A percentile compares a stretch with the other conserved stretches of the same genome.
phyloP scores from a whole-genome alignment of 768 basidiomycete genomes.

The Collybia sordida region DNA sequence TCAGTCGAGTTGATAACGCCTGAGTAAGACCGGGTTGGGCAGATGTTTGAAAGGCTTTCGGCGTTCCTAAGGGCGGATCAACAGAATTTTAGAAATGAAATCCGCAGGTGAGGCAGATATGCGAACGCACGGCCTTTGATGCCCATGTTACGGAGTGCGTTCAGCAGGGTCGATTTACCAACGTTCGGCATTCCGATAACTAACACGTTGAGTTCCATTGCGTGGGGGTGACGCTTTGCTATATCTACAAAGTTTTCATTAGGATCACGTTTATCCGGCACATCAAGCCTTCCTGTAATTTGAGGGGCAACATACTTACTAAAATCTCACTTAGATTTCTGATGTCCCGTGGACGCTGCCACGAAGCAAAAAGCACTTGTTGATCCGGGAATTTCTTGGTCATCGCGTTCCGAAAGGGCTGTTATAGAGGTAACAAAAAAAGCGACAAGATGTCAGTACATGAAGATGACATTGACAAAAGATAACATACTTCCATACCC shows the following conservation, averaged over 20 bases:
- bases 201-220: constrained; percentile 81
- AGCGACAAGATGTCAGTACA: constrained; percentile 8
- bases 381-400: constrained; percentile 69
- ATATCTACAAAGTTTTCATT: constrained; percentile 45
- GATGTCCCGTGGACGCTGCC: constrained; percentile 66
- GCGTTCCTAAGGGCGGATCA: constrained; percentile 49
- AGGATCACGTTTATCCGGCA: background rate
- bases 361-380: constrained; percentile 67
- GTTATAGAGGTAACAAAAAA: constrained; percentile 4
- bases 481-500: constrained; percentile 74
- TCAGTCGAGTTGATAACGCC: constrained; percentile 84
- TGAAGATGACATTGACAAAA: constrained; percentile 4
- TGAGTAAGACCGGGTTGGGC: constrained; percentile 90
- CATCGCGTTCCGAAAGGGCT: constrained; percentile 81
- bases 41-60: constrained; percentile 89
- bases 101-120: constrained; percentile 6
- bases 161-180: constrained; percentile 93
- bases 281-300: background rate
- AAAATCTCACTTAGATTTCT: constrained; percentile 61
- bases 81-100: constrained; percentile 4
- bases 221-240: constrained; percentile 66
- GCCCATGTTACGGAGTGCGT: constrained; percentile 84
- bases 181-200: constrained; percentile 99
- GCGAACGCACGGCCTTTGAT: constrained; percentile 75
- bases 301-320: constrained; percentile 59